Evolutionary conservation across 2,329 filamentous ascomycete species (phyloP), one percentile per base, ranked within the genome.

Genomic region (Aspergillus ibericus): DNA sequence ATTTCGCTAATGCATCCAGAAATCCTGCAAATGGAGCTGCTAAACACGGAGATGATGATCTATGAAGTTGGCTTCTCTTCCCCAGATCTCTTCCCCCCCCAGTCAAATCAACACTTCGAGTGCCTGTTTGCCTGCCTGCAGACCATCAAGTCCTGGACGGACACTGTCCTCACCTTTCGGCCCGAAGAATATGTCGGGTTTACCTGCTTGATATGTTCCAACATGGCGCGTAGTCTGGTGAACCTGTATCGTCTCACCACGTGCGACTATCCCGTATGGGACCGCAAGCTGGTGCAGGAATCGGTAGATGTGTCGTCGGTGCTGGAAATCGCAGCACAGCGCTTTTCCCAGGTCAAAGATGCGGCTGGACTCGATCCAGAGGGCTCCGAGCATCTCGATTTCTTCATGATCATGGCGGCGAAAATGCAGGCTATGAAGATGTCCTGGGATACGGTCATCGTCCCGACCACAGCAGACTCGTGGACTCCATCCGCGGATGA

Each of bases 181-280:
- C 44, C 44, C 13, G 13, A 9, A 4, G 44, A 47, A 10, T 47
- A 47, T 16, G 44, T 47, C 25, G 44, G 44, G 15, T 22, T 47
- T 8, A 27, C 44, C 1, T 27, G 44, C 44, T 32, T 47, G 15
- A 47, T 47, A 22, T 47, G 44, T n/a, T 6, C 22, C 44, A 47
- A 47, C 15, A 29, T 47, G 44, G 25, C 22, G 13, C 44, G 44
- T 22, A 27, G 22, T n/a, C 46, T 52, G 12, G n/a, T 57, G 12
- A 32, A 42, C 16, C 8, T 57, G n/a, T 57, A 50, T 7, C 55
- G 47, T 3, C 48, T 57, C 5, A 29, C 36, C 1, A 25, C 25
- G 1, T 57, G 55, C 13, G 55, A 52, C 4, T 50, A 57, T n/a
- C 48, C 55, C 1, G 55, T 52, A 15, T 57, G 55, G 55, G 48